These are phyloP conservation scores for Dysphania ambrosioides DNA, from an alignment of 148 eudicot genomes.

Conservation along the genomic window DNA sequence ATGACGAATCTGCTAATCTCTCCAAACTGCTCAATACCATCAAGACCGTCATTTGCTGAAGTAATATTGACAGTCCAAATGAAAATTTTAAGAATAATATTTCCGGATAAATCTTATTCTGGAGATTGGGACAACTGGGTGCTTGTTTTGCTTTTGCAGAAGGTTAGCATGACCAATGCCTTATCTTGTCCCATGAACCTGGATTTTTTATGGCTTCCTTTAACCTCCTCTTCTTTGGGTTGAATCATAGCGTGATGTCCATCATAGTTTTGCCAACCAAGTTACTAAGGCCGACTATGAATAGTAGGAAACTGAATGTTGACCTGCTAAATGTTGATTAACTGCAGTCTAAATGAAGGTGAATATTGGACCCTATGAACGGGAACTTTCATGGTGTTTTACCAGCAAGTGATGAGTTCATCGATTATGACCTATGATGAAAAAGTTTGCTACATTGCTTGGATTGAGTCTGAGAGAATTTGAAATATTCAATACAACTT, in stretches of 20 bases:
- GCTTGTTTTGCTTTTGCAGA: not conserved
- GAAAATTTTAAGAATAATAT: not conserved
- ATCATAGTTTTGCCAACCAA: no score
- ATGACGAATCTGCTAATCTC: no score
- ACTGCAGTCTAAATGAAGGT: no score
- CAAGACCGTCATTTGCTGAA: no score
- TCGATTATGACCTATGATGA: not conserved
- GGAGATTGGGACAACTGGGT: not conserved
- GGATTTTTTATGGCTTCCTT: not conserved
- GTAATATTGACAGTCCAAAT: not conserved
- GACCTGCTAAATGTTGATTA: no score
- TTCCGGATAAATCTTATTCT: not conserved
- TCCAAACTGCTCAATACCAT: no score
- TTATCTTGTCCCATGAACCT: not conserved
- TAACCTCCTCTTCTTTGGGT: not conserved
- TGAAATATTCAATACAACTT: no score
- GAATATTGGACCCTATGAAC: not conserved
- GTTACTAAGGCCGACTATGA: no score
- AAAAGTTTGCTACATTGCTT: no score
- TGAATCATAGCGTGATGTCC: no score
- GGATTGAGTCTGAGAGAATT: not conserved
- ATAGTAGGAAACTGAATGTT: no score
- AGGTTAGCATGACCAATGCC: not conserved
- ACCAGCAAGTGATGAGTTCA: not conserved
- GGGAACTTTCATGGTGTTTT: not conserved